Percentiles rank a stretch among this genome's conserved stretches.
Evolutionary conservation across 768 basidiomycete genomes (phyloP).

Genomic region (Boletus sp.): DNA sequence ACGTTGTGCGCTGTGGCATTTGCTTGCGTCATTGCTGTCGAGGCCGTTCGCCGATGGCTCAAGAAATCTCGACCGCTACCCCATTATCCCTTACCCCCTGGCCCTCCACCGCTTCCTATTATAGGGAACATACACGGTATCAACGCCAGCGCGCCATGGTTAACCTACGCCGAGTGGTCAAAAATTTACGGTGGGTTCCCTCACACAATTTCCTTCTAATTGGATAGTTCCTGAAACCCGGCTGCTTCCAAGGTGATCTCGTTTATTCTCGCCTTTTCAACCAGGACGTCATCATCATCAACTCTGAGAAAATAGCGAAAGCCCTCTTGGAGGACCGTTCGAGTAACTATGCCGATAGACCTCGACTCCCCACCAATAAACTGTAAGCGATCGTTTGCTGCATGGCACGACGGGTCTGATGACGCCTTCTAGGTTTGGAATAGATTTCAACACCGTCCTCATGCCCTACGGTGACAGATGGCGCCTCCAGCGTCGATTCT

Average conservation of each 20-base stretch:
- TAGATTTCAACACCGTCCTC: slow-evolving; percentile 13
- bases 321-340: slow-evolving; percentile 20
- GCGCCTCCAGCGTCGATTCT: slow-evolving; percentile 19
- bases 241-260: slow-evolving; percentile 7
- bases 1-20: neutral
- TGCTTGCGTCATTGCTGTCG: neutral
- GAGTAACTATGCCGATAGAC: slow-evolving; percentile 19
- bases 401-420: no score
- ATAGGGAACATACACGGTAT: slow-evolving; percentile 15
- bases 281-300: slow-evolving; percentile 13
- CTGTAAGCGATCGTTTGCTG: slow-evolving; percentile 5
- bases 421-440: slow-evolving; percentile 9
- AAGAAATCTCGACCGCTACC: neutral
- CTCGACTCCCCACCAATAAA: slow-evolving; percentile 10
- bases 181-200: slow-evolving; percentile 6
- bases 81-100: slow-evolving; percentile 9
- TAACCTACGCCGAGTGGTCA: slow-evolving; percentile 16
- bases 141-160: slow-evolving; percentile 7
- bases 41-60: neutral
- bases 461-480: slow-evolving; percentile 20
- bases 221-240: neutral
- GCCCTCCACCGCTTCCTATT: slow-evolving; percentile 12
- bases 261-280: slow-evolving; percentile 13
- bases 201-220: neutral
- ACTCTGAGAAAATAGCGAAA: slow-evolving; percentile 10